A percentile compares a stretch with the other conserved stretches of the same genome.
phyloP scores from a whole-genome alignment of 2,329 filamentous ascomycete genomes.

The Ophiostoma pallidulum region DNA sequence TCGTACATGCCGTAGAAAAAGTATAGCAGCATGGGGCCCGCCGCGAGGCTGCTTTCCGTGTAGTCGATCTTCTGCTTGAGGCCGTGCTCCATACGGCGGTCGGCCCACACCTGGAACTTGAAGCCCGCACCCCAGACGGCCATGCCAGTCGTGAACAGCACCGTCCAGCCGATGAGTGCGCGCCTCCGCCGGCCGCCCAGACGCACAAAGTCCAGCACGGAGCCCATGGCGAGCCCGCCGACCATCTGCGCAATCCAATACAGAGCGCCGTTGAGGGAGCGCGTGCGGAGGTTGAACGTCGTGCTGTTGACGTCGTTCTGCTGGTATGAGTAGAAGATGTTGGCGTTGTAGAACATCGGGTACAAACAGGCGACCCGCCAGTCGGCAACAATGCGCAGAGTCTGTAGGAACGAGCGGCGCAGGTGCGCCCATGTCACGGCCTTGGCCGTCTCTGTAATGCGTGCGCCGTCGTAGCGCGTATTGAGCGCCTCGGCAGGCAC shows the following conservation, averaged over 20 bases:
- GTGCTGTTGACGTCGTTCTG: slow-evolving; percentile 46
- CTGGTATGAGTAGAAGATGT: slow-evolving; percentile 48
- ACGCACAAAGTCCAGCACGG: slow-evolving; percentile 33
- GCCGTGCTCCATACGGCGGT: slow-evolving; percentile 25
- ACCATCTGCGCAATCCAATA: slow-evolving; percentile 50
- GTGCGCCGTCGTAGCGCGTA: slow-evolving; percentile 7
- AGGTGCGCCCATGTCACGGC: slow-evolving; percentile 21
- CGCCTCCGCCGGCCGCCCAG: slow-evolving; percentile 33
- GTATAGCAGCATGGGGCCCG: slow-evolving; percentile 51
- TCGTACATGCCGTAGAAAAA: slow-evolving; percentile 63
- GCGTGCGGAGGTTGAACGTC: slow-evolving; percentile 45
- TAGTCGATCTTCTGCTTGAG: slow-evolving; percentile 31
- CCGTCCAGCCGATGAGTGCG: slow-evolving; percentile 34
- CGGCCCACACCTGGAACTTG: slow-evolving; percentile 51
- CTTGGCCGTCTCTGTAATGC: slow-evolving; percentile 1
- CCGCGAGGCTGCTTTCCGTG: slow-evolving; percentile 7
- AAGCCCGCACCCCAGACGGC: slow-evolving; percentile 53
- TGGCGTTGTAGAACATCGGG: slow-evolving; percentile 71
- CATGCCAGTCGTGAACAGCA: slow-evolving; percentile 41
- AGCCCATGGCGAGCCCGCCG: slow-evolving; percentile 39
- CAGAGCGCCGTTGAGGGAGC: slow-evolving; percentile 44
- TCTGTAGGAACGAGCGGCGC: slow-evolving; percentile 29
- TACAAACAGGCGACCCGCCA: slow-evolving; percentile 50
- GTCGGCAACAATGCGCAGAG: slow-evolving; percentile 29
- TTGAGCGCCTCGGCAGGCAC: slow-evolving; percentile 27